Evolutionary conservation across 1,284 basidiomycete species (phyloP), one percentile per base, ranked within the genome.

Genomic region (Microbotryum violaceum): DNA sequence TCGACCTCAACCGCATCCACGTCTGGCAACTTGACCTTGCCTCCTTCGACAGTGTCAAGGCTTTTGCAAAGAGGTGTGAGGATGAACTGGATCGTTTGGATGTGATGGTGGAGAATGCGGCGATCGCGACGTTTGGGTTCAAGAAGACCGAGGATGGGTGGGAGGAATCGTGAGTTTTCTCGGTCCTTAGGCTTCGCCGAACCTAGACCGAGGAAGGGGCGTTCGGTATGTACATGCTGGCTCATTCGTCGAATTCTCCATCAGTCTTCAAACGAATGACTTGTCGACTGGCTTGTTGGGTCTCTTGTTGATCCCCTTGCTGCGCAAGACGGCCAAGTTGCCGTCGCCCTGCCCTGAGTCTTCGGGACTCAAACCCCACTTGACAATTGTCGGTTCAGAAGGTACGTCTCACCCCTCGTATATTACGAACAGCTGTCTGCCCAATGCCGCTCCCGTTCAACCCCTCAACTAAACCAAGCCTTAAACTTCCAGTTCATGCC

Each of bases 1-100:
- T 29, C 4, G 54, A 42, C 16, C 49, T 33, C 18, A 61, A 57
- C 1, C n/a, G 25, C 6, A 46, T 70, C 12, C 56, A 65, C 25
- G 60, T 68, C 10, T 68, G 69, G 68, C 23, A 63, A 45, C 60
- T 72, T 23, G 71, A 72, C 54, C 44, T 72, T 44, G 31, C 58
- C 2, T 46, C 46, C 42, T 68, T 69, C 45, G 67, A 21, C 8
- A 66, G 55, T 45, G 67, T 71, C 48, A 63, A 60, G 42, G 49
- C 53, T 2, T 72, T 71, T 42, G 66, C 61, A 2, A 31, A 52
- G 14, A 49, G 58, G 33, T 45, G 54, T 14, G 47, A 51, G 1
- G 37, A 42, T 16, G 52, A 57, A 27, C 37, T 69, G 20, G 54
- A 63, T 1, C 49, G 70, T 2, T 46, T 65, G 8, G 69, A 70